Evolutionary conservation across 129 eudicot species (phyloP), one percentile per base, ranked within the genome.

Genomic region (Glebionis coronaria): DNA sequence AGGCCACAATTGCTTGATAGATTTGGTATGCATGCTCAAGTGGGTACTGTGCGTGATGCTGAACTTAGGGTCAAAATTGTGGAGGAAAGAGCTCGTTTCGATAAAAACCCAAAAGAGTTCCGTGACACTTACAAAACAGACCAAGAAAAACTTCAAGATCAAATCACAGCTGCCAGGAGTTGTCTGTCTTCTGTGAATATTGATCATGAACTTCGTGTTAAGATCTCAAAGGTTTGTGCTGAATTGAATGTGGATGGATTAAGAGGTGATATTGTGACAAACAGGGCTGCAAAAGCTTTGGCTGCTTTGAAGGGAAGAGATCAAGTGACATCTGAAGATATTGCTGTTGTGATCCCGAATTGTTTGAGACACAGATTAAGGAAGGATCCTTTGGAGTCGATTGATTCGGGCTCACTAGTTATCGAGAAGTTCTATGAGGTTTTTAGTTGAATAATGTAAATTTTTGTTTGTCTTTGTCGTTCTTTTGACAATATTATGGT

Each of bases 1-100:
- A 69, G 95, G 67, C 95, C 97, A 42, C 95, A 90, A 59, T 80
- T 87, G 57, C 97, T 90, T 14, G 95, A 87, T 76, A 73, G 97
- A 14, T 90, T 90, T 49, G 97, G 97, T 25, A 90, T 90, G 95
- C 97, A 90, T 51, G 97, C 95, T 4, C 97, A 87, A 55, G 96
- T 91, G 44, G 97, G 96, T 51, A 91, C 94, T 0, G 97, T 88
- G 1, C 83, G 78, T 62, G 96, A 91, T 76, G 96, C 97, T 7
- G 97, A 91, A 67, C 90, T 91, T 2, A 71, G 94, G 61, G 97
- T 91, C 12, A 91, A 91, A 62, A 85, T 91, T 13, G 96, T 91
- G 11, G 96, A 91, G 72, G 97, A 91, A 76, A 71, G 97, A 55
- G 86, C 96, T 42, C 79, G 95, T 11, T 91, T 91, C 46, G 97